A percentile compares a stretch with the other conserved stretches of the same genome.
Evolutionary conservation across 2,329 filamentous ascomycete genomes (phyloP).

Genomic region (Didymella sp.): DNA sequence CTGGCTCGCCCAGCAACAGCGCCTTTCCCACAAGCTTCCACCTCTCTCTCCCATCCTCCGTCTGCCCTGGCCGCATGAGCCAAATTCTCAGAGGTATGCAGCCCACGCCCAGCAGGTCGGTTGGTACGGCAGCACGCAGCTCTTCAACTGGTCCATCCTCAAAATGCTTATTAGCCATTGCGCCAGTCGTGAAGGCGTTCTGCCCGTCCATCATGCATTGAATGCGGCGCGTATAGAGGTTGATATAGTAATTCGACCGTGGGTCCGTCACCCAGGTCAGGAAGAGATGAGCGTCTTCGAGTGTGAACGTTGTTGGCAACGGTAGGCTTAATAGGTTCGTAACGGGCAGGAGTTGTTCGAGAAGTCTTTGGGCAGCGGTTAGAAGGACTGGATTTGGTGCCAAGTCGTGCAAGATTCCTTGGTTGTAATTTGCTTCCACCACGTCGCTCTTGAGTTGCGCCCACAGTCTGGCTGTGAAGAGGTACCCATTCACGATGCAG

Average conservation of each 20-base stretch:
- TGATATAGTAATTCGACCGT: constrained; percentile 25
- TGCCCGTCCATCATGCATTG: constrained; percentile 4
- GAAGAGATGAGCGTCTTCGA: constrained; percentile 23
- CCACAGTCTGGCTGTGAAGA: constrained; percentile 23
- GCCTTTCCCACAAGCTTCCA: constrained; percentile 26
- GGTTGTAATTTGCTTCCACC: constrained; percentile 22
- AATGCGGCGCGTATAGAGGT: constrained; percentile 1
- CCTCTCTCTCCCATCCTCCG: background rate
- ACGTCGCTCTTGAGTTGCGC: constrained; percentile 22
- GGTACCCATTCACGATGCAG: constrained; percentile 20
- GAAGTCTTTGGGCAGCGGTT: constrained; percentile 9
- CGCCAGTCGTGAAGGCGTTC: constrained; percentile 10
- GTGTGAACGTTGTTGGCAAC: background rate
- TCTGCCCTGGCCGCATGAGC: constrained; percentile 18
- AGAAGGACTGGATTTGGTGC: constrained; percentile 8
- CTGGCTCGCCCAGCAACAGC: constrained; percentile 25
- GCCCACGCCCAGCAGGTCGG: constrained; percentile 12
- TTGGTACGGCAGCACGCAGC: constrained; percentile 19
- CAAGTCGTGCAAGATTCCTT: constrained; percentile 13
- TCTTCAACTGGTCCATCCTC: constrained; percentile 9
- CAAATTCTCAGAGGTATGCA: constrained; percentile 23
- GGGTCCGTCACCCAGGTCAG: constrained; percentile 28
- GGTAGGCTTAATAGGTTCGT: background rate
- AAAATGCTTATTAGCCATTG: constrained; percentile 15
- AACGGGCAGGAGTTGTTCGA: constrained; percentile 10